A percentile compares a stretch with the other conserved stretches of the same genome.
phyloP scores from a whole-genome alignment of 257 asterid species.

The Solanum microdontum region DNA sequence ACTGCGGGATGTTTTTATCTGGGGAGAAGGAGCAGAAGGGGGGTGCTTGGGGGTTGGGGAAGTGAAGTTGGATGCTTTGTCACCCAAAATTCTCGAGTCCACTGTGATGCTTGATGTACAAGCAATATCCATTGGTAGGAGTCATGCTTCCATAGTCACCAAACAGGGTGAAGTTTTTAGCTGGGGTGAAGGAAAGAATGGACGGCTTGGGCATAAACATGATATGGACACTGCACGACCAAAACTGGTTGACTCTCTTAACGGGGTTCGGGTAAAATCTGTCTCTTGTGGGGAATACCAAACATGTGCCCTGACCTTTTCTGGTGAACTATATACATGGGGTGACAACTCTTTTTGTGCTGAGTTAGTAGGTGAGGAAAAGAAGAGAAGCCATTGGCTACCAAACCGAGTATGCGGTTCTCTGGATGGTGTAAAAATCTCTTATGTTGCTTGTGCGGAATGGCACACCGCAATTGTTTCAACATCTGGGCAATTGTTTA shows the following conservation, averaged over 20 bases:
- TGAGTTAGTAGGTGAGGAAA: constrained; percentile 10
- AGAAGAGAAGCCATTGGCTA: constrained; percentile 27
- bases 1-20: constrained; percentile 33
- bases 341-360: constrained; percentile 16
- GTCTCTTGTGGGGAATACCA: constrained; percentile 33
- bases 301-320: constrained; percentile 27
- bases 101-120: constrained; percentile 32
- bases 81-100: constrained; percentile 35
- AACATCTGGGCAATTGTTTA: constrained; percentile 22
- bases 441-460: constrained; percentile 35
- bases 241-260: constrained; percentile 24
- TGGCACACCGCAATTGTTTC: constrained; percentile 44
- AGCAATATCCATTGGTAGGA: constrained; percentile 23
- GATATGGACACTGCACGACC: constrained; percentile 23
- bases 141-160: constrained; percentile 32
- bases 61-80: constrained; percentile 25
- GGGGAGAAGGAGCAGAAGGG: constrained; percentile 41
- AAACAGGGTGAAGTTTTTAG: constrained; percentile 39
- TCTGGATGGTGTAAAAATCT: constrained; percentile 21
- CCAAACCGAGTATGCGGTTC: constrained; percentile 25
- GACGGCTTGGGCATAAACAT: constrained; percentile 36
- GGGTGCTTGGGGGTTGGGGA: constrained; percentile 19
- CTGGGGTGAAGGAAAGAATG: constrained; percentile 41
- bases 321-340: constrained; percentile 37
- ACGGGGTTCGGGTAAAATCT: constrained; percentile 12